phyloP scores from a whole-genome alignment of 768 basidiomycete species.

The Agaricus subrufescens region DNA sequence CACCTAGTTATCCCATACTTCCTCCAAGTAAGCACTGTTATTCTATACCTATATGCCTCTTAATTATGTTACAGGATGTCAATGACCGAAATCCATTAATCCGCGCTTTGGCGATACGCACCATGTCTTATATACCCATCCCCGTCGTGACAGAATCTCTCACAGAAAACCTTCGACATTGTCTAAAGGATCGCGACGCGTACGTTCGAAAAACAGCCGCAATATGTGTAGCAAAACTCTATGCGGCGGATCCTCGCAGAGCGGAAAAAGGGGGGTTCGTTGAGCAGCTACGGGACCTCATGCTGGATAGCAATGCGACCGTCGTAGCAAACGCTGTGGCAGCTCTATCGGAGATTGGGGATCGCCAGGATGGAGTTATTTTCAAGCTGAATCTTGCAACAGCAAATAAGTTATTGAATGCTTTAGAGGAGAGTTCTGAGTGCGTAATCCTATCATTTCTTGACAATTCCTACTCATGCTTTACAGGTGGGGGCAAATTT shows the following conservation, averaged over 20 bases:
- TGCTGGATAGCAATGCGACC: conserved; percentile 92
- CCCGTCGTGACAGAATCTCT: conserved; percentile 83
- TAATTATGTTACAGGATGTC: conserved; percentile 65
- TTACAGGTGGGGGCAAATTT: conserved; percentile 95
- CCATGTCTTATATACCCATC: conserved; percentile 98
- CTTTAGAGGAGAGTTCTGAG: conserved; percentile 96
- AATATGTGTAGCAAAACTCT: conserved; percentile 95
- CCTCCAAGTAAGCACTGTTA: conserved; percentile 56
- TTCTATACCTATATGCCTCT: conserved; percentile 1
- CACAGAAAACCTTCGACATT: conserved; percentile 86
- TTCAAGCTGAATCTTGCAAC: conserved; percentile 85
- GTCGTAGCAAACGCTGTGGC: conserved; percentile 98
- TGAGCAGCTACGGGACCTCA: conserved; percentile 82
- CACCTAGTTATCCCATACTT: conserved; percentile 88
- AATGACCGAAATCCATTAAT: conserved; percentile 95
- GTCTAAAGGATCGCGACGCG: conserved; percentile 90
- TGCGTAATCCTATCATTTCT: conserved; percentile 37
- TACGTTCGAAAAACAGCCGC: conserved; percentile 99
- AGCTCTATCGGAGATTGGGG: conserved; percentile 93
- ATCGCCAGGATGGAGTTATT: conserved; percentile 90
- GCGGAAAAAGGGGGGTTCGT: conserved; percentile 92
- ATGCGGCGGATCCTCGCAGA: conserved; percentile 79
- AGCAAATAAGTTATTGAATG: conserved; percentile 86
- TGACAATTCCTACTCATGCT: conserved; percentile 12
- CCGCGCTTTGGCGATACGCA: conserved; percentile 93